phyloP scores from a whole-genome alignment of 1,284 basidiomycete genomes.

The Cryptococcus sp. region DNA sequence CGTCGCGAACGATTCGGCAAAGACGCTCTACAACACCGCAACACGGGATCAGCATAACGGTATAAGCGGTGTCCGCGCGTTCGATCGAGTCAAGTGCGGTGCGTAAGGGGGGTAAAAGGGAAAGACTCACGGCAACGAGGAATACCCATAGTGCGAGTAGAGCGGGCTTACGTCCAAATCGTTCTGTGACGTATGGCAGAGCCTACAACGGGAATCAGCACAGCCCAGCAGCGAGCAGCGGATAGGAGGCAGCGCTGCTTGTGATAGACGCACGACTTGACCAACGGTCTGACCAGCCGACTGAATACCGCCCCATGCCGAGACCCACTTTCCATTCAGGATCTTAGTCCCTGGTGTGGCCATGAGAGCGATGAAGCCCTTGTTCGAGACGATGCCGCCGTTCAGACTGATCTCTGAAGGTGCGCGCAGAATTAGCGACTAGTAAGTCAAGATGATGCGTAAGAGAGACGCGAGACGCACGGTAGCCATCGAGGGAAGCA shows the following conservation, averaged over 20 bases:
- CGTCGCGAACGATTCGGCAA: constrained; percentile 30
- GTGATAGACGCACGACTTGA: constrained; percentile 15
- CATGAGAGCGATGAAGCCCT: constrained; percentile 31
- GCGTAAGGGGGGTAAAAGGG: neutral
- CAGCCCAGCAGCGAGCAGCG: neutral
- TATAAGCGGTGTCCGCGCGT: too few relatives aligned
- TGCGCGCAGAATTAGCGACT: neutral
- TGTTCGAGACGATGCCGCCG: constrained; percentile 32
- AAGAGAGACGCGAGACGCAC: constrained; percentile 11
- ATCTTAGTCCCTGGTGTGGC: constrained; percentile 8
- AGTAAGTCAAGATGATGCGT: neutral
- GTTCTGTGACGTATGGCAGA: constrained; percentile 25
- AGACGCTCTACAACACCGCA: constrained; percentile 7
- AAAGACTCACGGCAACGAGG: constrained; percentile 20
- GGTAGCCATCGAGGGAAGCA: constrained; percentile 29
- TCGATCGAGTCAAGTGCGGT: too few relatives aligned
- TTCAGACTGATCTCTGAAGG: constrained; percentile 34
- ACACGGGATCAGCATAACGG: neutral
- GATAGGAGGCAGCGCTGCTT: neutral
- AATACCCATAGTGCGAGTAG: constrained; percentile 30
- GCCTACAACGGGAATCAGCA: constrained; percentile 3
- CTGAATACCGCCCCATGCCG: constrained; percentile 34
- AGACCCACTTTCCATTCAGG: constrained; percentile 24
- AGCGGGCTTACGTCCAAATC: constrained; percentile 31
- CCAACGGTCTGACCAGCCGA: constrained; percentile 31